These are phyloP conservation scores for Breviolum minutum DNA, from an alignment of 73 alveolate species.

Conservation along the genomic window DNA sequence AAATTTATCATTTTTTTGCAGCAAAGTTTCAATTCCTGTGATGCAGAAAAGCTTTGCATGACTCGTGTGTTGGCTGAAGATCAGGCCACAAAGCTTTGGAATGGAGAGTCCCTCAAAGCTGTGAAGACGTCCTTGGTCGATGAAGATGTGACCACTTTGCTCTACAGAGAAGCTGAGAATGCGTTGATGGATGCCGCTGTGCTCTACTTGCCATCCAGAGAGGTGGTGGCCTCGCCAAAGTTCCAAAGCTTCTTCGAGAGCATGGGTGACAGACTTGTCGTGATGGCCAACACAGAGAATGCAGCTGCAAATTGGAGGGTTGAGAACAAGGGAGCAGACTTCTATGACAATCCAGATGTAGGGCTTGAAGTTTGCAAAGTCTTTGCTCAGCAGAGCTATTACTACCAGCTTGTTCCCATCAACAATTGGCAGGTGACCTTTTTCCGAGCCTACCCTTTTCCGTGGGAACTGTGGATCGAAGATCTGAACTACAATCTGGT, in stretches of 20 bases:
- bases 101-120: neutral
- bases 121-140: slow-evolving; percentile 65
- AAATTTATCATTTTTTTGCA: neutral
- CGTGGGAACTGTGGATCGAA: slow-evolving; percentile 55
- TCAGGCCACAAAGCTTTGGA: slow-evolving; percentile 46
- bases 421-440: slow-evolving; percentile 76
- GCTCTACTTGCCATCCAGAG: slow-evolving; percentile 63
- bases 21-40: neutral
- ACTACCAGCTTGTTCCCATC: slow-evolving; percentile 74
- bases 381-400: slow-evolving; percentile 64
- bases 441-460: slow-evolving; percentile 12
- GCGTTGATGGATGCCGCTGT: slow-evolving; percentile 70
- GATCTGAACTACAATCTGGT: slow-evolving; percentile 33
- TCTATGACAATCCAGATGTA: slow-evolving; percentile 36
- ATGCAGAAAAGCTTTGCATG: neutral
- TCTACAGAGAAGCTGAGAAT: slow-evolving; percentile 51
- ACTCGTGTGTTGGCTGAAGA: neutral
- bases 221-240: slow-evolving; percentile 56
- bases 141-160: slow-evolving; percentile 39
- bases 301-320: slow-evolving; percentile 70
- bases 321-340: slow-evolving; percentile 67
- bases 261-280: slow-evolving; percentile 66
- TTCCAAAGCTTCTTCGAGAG: slow-evolving; percentile 48
- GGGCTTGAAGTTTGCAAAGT: slow-evolving; percentile 32
- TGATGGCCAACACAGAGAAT: slow-evolving; percentile 53